Conservation (phyloP, 257 asterid genomes). For the Nicotiana knightiana region DNA sequence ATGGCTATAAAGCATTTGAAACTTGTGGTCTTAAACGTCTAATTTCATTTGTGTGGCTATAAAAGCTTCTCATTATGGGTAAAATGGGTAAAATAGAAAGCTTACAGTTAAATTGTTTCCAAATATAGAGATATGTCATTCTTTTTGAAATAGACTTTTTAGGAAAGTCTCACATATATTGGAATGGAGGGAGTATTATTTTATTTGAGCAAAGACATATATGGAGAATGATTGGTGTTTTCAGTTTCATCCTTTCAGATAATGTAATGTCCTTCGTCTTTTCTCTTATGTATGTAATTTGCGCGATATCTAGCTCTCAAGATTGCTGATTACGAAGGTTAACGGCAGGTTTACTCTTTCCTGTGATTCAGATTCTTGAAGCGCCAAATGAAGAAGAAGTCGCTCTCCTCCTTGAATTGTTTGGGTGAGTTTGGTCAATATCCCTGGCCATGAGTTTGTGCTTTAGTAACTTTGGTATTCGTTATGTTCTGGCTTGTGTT, state of each 20-base stretch:
- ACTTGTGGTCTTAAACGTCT: no score
- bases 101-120: no score
- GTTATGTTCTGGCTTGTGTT: not conserved
- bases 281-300: not conserved
- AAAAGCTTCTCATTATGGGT: no score
- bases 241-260: constrained; percentile 2
- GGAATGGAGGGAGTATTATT: no score
- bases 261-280: not conserved
- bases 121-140: no score
- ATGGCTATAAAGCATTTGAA: no score
- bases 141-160: no score
- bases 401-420: constrained; percentile 78
- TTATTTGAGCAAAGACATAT: not conserved
- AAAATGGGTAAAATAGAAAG: no score
- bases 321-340: constrained; percentile 15
- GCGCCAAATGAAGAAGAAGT: constrained; percentile 94
- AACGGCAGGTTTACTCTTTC: constrained; percentile 15
- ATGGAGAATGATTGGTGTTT: not conserved
- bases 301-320: not conserved
- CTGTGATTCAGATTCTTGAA: constrained; percentile 73
- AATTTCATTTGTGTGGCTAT: no score
- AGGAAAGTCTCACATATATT: no score
- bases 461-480: not conserved
- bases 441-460: not conserved
- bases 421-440: constrained; percentile 45